Evolutionary conservation across 2,329 filamentous ascomycete species (phyloP), one percentile per base, ranked within the genome.

Genomic region (Chrysoporthe puriensis): DNA sequence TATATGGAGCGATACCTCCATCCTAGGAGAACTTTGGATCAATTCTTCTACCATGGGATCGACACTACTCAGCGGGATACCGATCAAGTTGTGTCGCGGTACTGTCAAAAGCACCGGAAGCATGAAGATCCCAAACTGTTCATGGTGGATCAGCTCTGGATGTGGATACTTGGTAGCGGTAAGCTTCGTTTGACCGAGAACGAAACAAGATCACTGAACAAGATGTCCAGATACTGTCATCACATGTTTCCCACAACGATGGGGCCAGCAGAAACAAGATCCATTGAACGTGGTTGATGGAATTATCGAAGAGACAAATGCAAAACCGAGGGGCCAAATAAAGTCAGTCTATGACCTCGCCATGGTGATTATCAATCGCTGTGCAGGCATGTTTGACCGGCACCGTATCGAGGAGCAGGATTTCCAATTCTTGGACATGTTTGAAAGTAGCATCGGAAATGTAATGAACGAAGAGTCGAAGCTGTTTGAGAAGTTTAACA

Each of bases 101-200:
- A 90, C 71, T 75, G 77, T 76, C 72, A 77, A 66, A 74, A 72
- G 32, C 71, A 78, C 60, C 69, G 70, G 1, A 18, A 57, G n/a
- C 21, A 6, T 11, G 71, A 77, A 1, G 85, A 88, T 66, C 81
- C 82, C 0, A 89, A 89, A 69, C 84, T 90, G 2, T 89, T 89
- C 74, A 90, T 90, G 88, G 88, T 91, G 0, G 88, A 91, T 73
- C 88, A 91, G 71, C 78, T 91, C 1, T 91, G 88, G 88, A 83
- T 90, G 74, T 90, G 87, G 85, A 81, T 89, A 3, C 73, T 90
- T 0, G 78, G 85, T 67, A 80, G 77, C 67, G 76, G 76, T 77
- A 36, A 71, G 64, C 13, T 67, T 18, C 32, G 26, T 4, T 13
- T 4, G 9, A 14, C 2, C 0, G 21, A 18, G 21, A 7, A 4